Conservation (phyloP, 768 basidiomycete genomes). For the Hemileccinum impolitum region DNA sequence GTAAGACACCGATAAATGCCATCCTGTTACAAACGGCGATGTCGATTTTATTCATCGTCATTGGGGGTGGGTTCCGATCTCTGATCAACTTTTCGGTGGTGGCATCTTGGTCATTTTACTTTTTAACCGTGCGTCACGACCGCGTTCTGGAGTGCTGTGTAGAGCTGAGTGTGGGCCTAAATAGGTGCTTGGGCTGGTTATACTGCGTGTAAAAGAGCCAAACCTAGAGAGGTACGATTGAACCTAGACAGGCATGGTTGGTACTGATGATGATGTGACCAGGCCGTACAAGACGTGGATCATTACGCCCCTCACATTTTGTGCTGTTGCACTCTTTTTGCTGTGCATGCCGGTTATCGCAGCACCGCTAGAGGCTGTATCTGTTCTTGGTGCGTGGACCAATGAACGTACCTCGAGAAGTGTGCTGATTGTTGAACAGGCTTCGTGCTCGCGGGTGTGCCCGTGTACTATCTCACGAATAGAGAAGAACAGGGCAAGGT, state of each 20-base stretch:
- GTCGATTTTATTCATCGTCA: conserved; percentile 72
- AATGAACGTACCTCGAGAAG: neutral
- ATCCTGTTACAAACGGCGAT: conserved; percentile 73
- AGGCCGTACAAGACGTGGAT: conserved; percentile 95
- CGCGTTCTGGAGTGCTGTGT: neutral
- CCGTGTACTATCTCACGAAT: conserved; percentile 79
- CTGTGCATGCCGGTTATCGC: conserved; percentile 94
- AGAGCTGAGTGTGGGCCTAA: conserved; percentile 1
- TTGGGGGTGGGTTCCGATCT: conserved; percentile 87
- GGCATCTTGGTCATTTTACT: conserved; percentile 85
- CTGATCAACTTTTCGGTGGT: conserved; percentile 89
- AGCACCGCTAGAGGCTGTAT: conserved; percentile 82
- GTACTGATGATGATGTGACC: neutral
- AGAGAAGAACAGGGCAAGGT: conserved; percentile 40
- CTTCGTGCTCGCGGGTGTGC: conserved; percentile 76
- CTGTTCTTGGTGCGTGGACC: conserved; percentile 69
- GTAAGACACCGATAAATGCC: conserved; percentile 87
- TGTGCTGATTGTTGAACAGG: conserved; percentile 37
- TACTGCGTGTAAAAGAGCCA: conserved; percentile 88
- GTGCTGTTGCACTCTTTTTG: conserved; percentile 58
- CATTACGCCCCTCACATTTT: conserved; percentile 85
- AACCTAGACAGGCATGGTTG: neutral
- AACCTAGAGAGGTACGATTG: conserved; percentile 65
- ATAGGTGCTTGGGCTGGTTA: conserved; percentile 83
- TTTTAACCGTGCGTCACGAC: conserved; percentile 61